Percentiles rank a stretch among this genome's conserved stretches.
phyloP scores from a whole-genome alignment of 305 asterid species.

The Fraxinus xanthoxyloides region DNA sequence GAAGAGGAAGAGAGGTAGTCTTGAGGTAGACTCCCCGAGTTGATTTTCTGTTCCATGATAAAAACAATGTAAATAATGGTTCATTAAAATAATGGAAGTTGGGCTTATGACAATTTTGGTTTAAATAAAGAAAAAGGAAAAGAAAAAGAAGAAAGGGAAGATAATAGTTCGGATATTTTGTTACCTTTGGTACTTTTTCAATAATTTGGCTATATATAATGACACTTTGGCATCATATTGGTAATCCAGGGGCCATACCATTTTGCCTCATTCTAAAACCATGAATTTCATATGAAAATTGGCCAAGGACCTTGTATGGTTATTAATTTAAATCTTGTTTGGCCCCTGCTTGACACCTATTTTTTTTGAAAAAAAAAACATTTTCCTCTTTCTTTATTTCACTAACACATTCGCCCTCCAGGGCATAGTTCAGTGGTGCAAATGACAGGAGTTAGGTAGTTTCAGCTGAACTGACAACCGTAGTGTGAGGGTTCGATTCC shows the following conservation, averaged over 20 bases:
- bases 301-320: neutral
- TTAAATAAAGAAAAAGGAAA: constrained; percentile 35
- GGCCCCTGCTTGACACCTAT: no score
- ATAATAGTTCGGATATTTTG: neutral
- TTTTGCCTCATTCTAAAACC: neutral
- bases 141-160: neutral
- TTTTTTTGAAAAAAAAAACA: no score
- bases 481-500: no score
- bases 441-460: no score
- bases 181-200: neutral
- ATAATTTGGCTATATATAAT: neutral
- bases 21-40: constrained; percentile 32
- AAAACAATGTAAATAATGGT: constrained; percentile 28
- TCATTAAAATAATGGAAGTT: constrained; percentile 32
- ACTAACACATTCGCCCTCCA: no score
- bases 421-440: no score
- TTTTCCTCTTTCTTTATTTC: no score
- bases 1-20: constrained; percentile 23
- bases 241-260: neutral
- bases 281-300: neutral
- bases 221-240: neutral
- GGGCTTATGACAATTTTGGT: constrained; percentile 34
- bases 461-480: no score
- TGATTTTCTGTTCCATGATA: constrained; percentile 49
- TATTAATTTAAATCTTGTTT: neutral